phyloP scores from a whole-genome alignment of 176 grass and related monocot genomes.

The Carex kokanica region DNA sequence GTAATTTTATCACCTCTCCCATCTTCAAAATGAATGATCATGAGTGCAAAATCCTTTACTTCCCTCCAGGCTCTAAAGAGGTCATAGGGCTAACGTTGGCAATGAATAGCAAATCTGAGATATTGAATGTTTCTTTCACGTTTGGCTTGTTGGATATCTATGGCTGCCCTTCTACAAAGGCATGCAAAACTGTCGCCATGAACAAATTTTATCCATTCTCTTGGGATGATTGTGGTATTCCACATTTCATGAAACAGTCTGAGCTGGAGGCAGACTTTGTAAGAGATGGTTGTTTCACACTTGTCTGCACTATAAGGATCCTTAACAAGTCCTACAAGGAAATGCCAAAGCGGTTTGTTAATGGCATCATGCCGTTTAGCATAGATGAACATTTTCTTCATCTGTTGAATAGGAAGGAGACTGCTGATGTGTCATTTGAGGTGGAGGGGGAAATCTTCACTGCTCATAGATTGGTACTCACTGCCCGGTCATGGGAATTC shows the following conservation, averaged over 20 bases:
- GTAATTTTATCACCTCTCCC: not conserved
- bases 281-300: not conserved
- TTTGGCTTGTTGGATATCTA: not conserved
- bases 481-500: not conserved
- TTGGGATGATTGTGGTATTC: not conserved
- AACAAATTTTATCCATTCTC: not conserved
- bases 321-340: not conserved
- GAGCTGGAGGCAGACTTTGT: not conserved
- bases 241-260: not conserved
- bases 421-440: not conserved
- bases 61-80: not conserved
- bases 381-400: not conserved
- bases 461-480: not conserved
- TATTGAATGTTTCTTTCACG: not conserved
- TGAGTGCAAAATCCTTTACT: not conserved
- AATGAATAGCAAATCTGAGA: not conserved
- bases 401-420: not conserved
- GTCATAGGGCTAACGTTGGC: not conserved
- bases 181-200: not conserved
- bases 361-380: not conserved
- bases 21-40: not conserved
- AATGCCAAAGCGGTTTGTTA: not conserved
- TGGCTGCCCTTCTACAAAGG: not conserved
- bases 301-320: not conserved
- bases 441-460: not conserved